Evolutionary conservation across 768 basidiomycete species (phyloP), one percentile per base, ranked within the genome.

Genomic region (Amyloporia xantha): DNA sequence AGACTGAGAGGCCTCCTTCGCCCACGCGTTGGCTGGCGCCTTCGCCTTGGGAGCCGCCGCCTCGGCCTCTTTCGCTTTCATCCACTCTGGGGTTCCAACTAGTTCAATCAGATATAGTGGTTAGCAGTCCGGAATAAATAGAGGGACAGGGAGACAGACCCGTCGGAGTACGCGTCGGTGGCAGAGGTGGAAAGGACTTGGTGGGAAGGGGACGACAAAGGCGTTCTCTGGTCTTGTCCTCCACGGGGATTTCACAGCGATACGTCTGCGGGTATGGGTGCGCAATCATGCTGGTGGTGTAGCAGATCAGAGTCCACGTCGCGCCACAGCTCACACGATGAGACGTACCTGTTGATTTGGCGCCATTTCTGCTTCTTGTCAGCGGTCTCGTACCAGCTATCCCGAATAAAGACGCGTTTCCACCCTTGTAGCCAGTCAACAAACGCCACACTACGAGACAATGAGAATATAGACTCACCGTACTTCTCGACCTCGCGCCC

Each of bases 181-280:
- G 59, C 1, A 62, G 65, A 2, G 57, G 56, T 0, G 60, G 52
- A 23, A 65, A 67, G 15, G 60, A 39, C 0, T 50, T 48, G 5
- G 64, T 58, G 1, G 74, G 76, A n/a, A 76, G 66, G 0, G 71
- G 72, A 9, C 74, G 67, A 37, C 76, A 76, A 42, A 75, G 50
- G 2, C 64, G 57, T 5, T 59, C 59, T 35, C 63, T 65, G 3
- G 72, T 76, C 23, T 44, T 54, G 46, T 72, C 70, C 50, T 69
- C 71, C 2, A 52, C 21, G 3, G 75, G 76, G 5, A 69, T 52
- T 0, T 65, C 64, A 50, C 74, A 77, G 35, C 62, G 67, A 33
- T 56, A 54, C 1, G 71, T 64, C 17, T 43, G 1, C 1, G 74
- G 76, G 46, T 77, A 76, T 1, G 76, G 74, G 21, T 37, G 63